These are phyloP conservation scores for Kewa caespitosa DNA, from an alignment of 179 eudicot species.

Conservation along the genomic window DNA sequence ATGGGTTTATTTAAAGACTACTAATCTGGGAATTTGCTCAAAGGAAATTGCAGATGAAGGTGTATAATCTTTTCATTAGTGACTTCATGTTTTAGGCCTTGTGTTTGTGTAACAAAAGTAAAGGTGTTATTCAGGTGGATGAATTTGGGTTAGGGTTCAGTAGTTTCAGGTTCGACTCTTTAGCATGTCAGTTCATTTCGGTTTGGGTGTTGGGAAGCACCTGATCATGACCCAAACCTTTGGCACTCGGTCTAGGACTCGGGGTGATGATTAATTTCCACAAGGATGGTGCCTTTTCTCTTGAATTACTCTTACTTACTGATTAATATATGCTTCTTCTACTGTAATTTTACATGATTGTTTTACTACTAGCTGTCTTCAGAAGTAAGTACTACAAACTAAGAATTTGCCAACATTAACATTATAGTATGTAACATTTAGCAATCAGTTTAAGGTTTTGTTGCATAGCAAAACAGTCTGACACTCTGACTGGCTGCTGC, in stretches of 20 bases:
- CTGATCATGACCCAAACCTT: no score
- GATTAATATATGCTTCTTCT: not conserved
- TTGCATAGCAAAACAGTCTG: no score
- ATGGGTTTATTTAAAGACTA: no score
- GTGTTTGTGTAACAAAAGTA: not conserved
- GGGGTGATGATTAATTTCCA: not conserved
- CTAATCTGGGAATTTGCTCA: no score
- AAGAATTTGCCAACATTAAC: not conserved
- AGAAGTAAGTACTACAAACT: not conserved
- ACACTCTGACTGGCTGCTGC: not conserved
- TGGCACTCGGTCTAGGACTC: no score
- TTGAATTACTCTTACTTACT: no score
- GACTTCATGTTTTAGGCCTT: not conserved
- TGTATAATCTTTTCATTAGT: no score
- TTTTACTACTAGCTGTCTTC: not conserved
- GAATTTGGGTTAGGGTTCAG: not conserved
- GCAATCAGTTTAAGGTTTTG: not conserved
- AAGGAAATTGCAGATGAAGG: no score
- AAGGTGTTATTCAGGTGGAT: not conserved
- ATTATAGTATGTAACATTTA: not conserved
- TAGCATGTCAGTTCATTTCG: not conserved
- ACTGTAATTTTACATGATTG: not conserved
- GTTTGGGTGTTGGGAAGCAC: not conserved
- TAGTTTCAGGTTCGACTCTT: not conserved
- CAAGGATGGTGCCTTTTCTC: not conserved